Percentiles rank a stretch among this genome's conserved stretches.
Evolutionary conservation across 2,329 filamentous ascomycete genomes (phyloP).

Genomic region (Penicillium oxalicum): DNA sequence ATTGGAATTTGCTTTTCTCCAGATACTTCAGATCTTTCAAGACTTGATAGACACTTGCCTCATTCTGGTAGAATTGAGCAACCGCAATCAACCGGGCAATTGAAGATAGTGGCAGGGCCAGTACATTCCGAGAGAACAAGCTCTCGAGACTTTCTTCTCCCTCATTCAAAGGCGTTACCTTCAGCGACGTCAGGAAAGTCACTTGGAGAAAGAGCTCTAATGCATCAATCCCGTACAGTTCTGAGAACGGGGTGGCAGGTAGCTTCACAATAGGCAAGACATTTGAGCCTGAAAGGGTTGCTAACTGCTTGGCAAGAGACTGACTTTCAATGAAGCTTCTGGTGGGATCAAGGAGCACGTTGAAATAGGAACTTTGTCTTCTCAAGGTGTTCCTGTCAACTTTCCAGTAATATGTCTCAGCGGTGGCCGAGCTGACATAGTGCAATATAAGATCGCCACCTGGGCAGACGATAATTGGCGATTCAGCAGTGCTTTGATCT

Average conservation of each 20-base stretch:
- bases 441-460: constrained; percentile 35
- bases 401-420: constrained; percentile 24
- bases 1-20: constrained; percentile 24
- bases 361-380: constrained; percentile 36
- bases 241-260: constrained; percentile 21
- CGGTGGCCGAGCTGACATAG: constrained; percentile 18
- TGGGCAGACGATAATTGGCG: constrained; percentile 19
- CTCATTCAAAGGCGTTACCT: constrained; percentile 11
- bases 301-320: constrained; percentile 27
- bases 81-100: constrained; percentile 30
- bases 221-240: constrained; percentile 25
- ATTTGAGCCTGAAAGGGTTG: constrained; percentile 2
- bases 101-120: constrained; percentile 24
- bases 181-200: constrained; percentile 24
- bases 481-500: neutral
- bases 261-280: constrained; percentile 26
- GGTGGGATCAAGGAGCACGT: constrained; percentile 34
- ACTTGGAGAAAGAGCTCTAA: constrained; percentile 32
- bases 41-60: constrained; percentile 17
- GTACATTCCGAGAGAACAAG: constrained; percentile 23
- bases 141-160: neutral
- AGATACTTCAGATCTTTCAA: constrained; percentile 22
- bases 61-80: constrained; percentile 33
- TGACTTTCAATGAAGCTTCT: constrained; percentile 40
- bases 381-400: constrained; percentile 30